Evolutionary conservation across 768 basidiomycete genomes (phyloP), one percentile per base, ranked within the genome.

Genomic region (Psilocybe subaeruginosa): DNA sequence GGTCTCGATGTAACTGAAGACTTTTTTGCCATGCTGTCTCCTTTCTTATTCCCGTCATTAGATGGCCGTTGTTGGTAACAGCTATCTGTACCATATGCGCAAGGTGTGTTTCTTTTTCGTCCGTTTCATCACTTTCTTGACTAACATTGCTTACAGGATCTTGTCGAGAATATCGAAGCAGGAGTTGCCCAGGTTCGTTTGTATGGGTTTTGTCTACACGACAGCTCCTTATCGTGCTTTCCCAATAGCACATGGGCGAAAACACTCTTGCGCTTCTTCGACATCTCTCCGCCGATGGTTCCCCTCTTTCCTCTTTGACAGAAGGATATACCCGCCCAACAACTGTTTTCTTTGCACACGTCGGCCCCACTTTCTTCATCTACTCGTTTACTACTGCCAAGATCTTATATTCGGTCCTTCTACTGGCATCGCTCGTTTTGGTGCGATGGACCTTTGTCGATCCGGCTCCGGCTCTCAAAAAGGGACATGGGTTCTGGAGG

Each of bases 81-180:
- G 92, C 66, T 99, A 97, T 72, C 78, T 94, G 56, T 98, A 97
- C 70, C 95, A 98, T 74, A 98, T 94, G 77, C 87, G 91, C 51
- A 93, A 93, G 79, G 90, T 88, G 65, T 1, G 71, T 64, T 8
- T 37, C n/a, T 53, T n/a, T 17, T 19, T n/a, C 37, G 16, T 12
- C 27, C 33, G 11, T 35, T 35, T 11, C 1, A 23, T 2, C 17
- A 19, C 8, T 12, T 27, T 46, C 43, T 35, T 61, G 23, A 3
- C 55, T 14, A 12, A 50, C 3, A 41, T 56, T 30, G 48, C 47
- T 29, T 48, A 41, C 50, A 90, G 83, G 95, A 97, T 73, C 65
- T 90, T 3, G 89, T 94, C 7, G 89, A 92, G 68, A 88, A 95
- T 69, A 93, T 97, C 55, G 82, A 95, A 69, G 76, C 85, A 5